Base-by-base conservation (phyloP, 805 yeast genomes). In the Pichia nakasei region DNA sequence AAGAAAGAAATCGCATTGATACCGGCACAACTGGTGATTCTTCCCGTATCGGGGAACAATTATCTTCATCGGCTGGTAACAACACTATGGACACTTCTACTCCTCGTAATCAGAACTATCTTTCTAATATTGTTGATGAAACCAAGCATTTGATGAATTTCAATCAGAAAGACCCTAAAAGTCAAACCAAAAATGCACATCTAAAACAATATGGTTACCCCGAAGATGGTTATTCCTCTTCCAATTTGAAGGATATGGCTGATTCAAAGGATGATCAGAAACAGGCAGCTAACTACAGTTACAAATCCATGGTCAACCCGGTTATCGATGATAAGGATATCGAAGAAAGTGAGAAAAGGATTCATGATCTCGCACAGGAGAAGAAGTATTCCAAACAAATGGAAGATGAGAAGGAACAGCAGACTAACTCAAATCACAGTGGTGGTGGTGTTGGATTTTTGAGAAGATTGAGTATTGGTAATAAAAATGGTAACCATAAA, bases 231-330 rank as follows among this genome's bases (percentile, higher is more conserved):
- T 31, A 31, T 21, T 18, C 41, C 11, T 27, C 22, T 26, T 18
- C 38, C 9, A 19, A 19, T 27, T 36, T 24, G 2, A 39, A 21
- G 12, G 35, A 17, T 17, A 17, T 11, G 5, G 40, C 29, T 18
- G 36, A 35, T 35, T 12, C 33, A 24, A 24, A 11, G 7, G 27
- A 11, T 24, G 27, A 24, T 24, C 7, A 7, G 11, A 24, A 24
- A 24, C 27, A 24, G n/a, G n/a, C n/a, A 34, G 44, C 48, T 7
- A 57, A 59, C 36, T 48, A 52, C 35, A 48, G 48, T 27, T 56
- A 59, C 39, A 33, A 55, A 9, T 58, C 65, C 4, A 29, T 59
- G 56, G 60, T 59, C 31, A 62, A 60, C 36, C 54, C 60, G 1
- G 58, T 55, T 22, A 35, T 60, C 13, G 32, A 42, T 11, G 43